A percentile compares a stretch with the other conserved stretches of the same genome.
phyloP scores from a whole-genome alignment of 352 stramenopile species.

The Globisporangium okanoganense region DNA sequence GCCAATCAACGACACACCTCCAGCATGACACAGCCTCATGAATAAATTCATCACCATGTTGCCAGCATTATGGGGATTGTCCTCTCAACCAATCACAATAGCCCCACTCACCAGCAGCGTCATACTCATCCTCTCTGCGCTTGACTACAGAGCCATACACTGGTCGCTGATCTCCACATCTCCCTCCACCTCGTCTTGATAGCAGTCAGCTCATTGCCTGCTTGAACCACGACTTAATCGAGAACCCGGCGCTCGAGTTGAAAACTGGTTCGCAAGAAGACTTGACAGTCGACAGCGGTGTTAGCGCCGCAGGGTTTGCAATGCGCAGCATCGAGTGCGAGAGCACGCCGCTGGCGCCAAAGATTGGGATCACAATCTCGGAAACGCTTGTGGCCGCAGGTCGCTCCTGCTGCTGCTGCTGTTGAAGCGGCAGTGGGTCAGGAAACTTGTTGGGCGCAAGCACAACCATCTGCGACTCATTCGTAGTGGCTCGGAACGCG shows the following conservation, averaged over 20 bases:
- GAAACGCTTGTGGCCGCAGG: neutral
- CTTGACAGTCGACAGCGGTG: neutral
- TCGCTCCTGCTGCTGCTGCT: neutral
- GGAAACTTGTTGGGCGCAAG: constrained; percentile 16
- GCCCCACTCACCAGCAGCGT: neutral
- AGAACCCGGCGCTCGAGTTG: constrained; percentile 39
- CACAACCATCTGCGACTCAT: neutral
- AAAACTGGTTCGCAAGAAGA: constrained; percentile 12
- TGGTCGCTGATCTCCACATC: neutral
- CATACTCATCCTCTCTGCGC: neutral
- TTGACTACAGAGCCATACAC: neutral
- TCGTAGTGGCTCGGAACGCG: neutral
- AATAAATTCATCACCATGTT: neutral
- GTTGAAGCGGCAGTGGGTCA: neutral
- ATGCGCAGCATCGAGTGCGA: constrained; percentile 19
- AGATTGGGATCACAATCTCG: constrained; percentile 2
- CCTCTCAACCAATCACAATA: neutral
- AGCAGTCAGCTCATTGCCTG: constrained; percentile 13
- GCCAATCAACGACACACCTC: neutral
- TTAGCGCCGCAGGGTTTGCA: neutral
- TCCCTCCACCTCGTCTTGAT: neutral
- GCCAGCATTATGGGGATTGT: neutral
- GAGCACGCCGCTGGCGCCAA: neutral
- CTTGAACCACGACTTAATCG: constrained; percentile 35
- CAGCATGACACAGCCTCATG: neutral